phyloP scores from a whole-genome alignment of 192 early-diverging fungal genomes.

The Coemansia sp. region DNA sequence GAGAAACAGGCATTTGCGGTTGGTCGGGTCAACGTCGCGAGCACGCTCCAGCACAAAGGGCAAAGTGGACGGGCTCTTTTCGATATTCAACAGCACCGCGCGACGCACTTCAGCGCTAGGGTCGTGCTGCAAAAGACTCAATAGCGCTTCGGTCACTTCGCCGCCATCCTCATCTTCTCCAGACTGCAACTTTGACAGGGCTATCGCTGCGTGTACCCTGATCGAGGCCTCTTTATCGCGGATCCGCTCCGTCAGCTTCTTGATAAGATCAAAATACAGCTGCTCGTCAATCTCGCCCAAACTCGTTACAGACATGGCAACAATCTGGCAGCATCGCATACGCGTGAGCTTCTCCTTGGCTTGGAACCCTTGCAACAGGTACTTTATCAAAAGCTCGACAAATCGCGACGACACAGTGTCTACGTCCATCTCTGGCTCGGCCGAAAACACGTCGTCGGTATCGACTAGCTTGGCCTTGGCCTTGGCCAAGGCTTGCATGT shows the following conservation, averaged over 20 bases:
- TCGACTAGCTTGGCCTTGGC: conserved; percentile 18
- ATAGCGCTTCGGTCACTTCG: conserved; percentile 62
- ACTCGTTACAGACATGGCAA: conserved; percentile 69
- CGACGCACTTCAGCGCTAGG: conserved; percentile 82
- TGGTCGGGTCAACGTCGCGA: conserved; percentile 73
- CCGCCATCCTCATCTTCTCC: conserved; percentile 60
- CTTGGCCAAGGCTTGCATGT: conserved; percentile 34
- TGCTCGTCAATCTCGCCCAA: conserved; percentile 81
- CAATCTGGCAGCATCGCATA: conserved; percentile 72
- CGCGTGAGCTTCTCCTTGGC: conserved; percentile 79
- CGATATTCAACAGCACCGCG: conserved; percentile 74
- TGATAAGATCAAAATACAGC: conserved; percentile 67
- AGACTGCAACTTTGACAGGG: conserved; percentile 74
- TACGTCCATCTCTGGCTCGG: conserved; percentile 30
- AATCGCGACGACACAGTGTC: conserved; percentile 68
- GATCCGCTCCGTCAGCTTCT: conserved; percentile 67
- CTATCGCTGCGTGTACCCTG: conserved; percentile 75
- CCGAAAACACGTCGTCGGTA: conserved; percentile 35
- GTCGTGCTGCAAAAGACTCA: conserved; percentile 70
- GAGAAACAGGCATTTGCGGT: conserved; percentile 68
- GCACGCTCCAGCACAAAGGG: conserved; percentile 73
- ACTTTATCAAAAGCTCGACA: conserved; percentile 65
- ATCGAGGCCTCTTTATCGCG: conserved; percentile 79
- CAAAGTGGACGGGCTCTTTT: conserved; percentile 60
- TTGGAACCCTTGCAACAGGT: conserved; percentile 73